phyloP scores from a whole-genome alignment of 148 eudicot species.

The Amaranthus palmeri region DNA sequence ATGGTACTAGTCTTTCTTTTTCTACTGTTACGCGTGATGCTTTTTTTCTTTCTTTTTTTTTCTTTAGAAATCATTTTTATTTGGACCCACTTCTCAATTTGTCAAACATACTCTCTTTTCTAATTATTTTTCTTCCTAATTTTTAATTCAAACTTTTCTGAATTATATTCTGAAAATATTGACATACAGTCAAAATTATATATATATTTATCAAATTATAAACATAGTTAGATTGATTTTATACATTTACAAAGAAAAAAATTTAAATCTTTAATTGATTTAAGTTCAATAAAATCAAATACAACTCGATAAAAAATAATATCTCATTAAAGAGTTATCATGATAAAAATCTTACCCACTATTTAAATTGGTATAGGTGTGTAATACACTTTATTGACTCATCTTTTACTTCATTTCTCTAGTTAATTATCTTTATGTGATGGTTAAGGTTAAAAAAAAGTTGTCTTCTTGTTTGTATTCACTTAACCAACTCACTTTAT shows the following conservation, averaged over 20 bases:
- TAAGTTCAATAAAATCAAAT: too few species aligned
- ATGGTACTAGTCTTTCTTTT: background rate
- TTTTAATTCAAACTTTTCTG: too few species aligned
- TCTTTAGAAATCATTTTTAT: constrained; percentile 21
- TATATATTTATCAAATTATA: too few species aligned
- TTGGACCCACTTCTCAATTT: constrained; percentile 24
- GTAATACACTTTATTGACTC: constrained; percentile 26
- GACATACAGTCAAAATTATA: too few species aligned
- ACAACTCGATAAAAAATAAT: too few species aligned
- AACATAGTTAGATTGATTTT: too few species aligned
- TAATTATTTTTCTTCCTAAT: too few species aligned
- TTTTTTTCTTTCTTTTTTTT: constrained; percentile 23
- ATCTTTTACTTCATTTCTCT: constrained; percentile 12
- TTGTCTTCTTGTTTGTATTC: constrained; percentile 34
- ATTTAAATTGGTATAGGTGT: constrained; percentile 25
- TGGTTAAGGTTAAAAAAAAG: constrained; percentile 22
- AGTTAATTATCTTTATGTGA: constrained; percentile 12
- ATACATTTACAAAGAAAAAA: too few species aligned
- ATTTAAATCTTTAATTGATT: too few species aligned
- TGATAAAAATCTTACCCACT: constrained; percentile 11
- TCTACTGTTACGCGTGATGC: constrained; percentile 30
- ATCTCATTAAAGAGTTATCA: too few species aligned
- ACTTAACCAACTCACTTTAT: background rate
- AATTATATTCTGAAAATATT: too few species aligned
- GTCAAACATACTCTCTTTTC: constrained; percentile 21